Evolutionary conservation across 192 early-diverging fungal genomes (phyloP).

Genomic region (Rhizoclosmatium sp.): DNA sequence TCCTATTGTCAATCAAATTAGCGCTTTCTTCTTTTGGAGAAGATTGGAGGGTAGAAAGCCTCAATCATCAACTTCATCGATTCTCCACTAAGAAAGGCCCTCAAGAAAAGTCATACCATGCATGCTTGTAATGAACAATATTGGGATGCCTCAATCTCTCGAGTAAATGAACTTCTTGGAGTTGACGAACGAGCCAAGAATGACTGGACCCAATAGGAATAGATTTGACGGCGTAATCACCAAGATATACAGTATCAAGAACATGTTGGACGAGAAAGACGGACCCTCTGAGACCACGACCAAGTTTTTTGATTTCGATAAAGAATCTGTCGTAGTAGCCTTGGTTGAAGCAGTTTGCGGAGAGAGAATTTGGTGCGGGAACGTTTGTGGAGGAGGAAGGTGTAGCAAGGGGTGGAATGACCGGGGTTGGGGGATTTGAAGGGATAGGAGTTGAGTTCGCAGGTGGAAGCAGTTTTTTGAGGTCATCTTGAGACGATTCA

Average conservation of each 20-base stretch:
- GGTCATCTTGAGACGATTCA: neutral
- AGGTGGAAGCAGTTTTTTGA: neutral
- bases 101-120: conserved; percentile 83
- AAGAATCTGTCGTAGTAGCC: conserved; percentile 97
- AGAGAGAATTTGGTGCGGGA: neutral
- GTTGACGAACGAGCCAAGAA: conserved; percentile 89
- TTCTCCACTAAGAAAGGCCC: conserved; percentile 46
- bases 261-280: conserved; percentile 87
- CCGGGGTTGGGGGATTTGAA: neutral
- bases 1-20: conserved; percentile 74
- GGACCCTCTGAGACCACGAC: conserved; percentile 86
- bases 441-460: neutral
- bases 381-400: neutral
- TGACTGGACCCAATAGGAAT: conserved; percentile 92
- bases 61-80: neutral
- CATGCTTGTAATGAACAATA: conserved; percentile 95
- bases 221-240: conserved; percentile 92
- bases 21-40: conserved; percentile 33
- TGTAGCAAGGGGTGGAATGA: neutral
- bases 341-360: conserved; percentile 75
- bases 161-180: conserved; percentile 92
- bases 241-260: conserved; percentile 28
- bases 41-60: neutral
- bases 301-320: conserved; percentile 84
- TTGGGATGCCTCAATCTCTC: conserved; percentile 91